A percentile compares a stretch with the other conserved stretches of the same genome.
Evolutionary conservation across 108 stramenopile genomes (phyloP).

Genomic region (Schizochytrium sp.): DNA sequence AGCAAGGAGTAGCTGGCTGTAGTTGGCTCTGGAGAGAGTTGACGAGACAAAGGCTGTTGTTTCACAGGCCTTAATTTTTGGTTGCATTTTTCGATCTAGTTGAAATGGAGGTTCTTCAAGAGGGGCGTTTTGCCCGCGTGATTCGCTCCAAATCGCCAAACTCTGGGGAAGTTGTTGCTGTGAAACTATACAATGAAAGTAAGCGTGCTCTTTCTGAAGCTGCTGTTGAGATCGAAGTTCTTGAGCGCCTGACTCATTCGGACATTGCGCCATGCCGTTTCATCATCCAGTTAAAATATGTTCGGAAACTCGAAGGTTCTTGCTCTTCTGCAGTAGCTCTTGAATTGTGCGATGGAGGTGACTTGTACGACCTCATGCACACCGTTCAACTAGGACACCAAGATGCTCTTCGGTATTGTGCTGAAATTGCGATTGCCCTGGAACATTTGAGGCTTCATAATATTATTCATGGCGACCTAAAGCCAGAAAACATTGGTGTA

Average conservation of each 20-base stretch:
- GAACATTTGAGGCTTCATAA: constrained; percentile 68
- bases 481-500: constrained; percentile 75
- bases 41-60: background rate
- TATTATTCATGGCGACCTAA: constrained; percentile 77
- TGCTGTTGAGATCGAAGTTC: background rate
- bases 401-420: background rate
- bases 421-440: constrained; percentile 61
- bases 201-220: background rate
- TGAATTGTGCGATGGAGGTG: background rate
- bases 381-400: background rate
- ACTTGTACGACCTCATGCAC: background rate
- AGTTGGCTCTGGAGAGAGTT: no score
- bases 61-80: background rate
- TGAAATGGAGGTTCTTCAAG: constrained; percentile 15
- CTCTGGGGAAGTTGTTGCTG: background rate
- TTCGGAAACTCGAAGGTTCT: background rate
- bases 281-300: background rate
- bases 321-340: background rate
- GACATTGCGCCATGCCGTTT: background rate
- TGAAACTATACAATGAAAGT: background rate
- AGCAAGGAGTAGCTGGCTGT: no score
- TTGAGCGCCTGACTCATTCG: background rate
- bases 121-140: constrained; percentile 24
- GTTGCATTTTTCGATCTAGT: background rate
- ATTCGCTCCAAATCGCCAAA: background rate